Conservation (phyloP, 139 green algal species). For the Picochlorum sp. region DNA sequence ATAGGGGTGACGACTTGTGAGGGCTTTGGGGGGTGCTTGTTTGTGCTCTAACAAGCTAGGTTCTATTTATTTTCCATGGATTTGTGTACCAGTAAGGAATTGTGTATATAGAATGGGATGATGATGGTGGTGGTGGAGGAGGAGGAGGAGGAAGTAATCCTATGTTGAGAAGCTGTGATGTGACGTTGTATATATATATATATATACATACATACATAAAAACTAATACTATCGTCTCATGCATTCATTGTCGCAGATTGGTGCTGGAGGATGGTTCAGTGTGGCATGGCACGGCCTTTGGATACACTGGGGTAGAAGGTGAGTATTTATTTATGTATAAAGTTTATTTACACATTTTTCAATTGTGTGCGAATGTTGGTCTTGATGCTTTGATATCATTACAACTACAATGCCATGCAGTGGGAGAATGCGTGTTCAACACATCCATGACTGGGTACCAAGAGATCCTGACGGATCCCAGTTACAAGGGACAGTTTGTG, state of each 20-base stretch:
- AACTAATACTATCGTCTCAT: background rate
- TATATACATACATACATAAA: background rate
- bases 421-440: conserved; percentile 96
- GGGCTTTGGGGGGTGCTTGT: no score
- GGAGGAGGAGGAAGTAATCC: no score
- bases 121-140: no score
- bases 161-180: background rate
- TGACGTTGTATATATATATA: no score
- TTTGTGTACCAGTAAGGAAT: no score
- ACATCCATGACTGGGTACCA: conserved; percentile 82
- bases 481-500: conserved; percentile 96
- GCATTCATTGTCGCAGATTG: conserved; percentile 34
- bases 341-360: background rate
- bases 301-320: conserved; percentile 63
- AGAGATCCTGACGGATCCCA: conserved; percentile 97
- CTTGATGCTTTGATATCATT: background rate
- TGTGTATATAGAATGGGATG: no score
- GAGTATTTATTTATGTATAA: background rate
- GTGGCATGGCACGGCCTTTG: conserved; percentile 76
- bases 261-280: conserved; percentile 93
- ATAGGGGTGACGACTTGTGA: no score
- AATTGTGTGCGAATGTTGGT: background rate
- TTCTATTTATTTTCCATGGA: no score
- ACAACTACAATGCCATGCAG: background rate
- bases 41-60: no score